Conservation (phyloP, 257 asterid genomes). For the Oldenlandia corymbosa region DNA sequence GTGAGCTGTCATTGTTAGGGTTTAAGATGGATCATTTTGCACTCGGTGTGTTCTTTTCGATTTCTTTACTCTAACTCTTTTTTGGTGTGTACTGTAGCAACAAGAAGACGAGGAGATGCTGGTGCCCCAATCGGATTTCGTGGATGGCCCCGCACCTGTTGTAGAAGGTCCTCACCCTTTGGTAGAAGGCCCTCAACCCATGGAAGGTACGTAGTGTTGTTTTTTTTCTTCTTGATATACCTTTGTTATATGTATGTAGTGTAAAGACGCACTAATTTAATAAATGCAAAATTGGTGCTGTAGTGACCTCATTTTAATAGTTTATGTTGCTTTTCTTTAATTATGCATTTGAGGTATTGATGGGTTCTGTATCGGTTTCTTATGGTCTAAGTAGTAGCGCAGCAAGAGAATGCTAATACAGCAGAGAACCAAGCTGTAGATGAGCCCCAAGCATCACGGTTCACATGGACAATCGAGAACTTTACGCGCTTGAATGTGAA, state of each 20-base stretch:
- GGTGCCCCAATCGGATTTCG: conserved; percentile 74
- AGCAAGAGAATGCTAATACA: conserved; percentile 59
- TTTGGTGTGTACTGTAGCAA: conserved; percentile 23
- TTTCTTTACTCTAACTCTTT: not conserved
- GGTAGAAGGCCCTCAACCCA: conserved; percentile 92
- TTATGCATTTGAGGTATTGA: not conserved
- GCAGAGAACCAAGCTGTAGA: conserved; percentile 78
- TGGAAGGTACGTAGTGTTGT: conserved; percentile 87
- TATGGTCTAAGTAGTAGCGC: conserved; percentile 32
- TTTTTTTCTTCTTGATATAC: conserved; percentile 1
- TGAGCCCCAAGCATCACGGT: conserved; percentile 83
- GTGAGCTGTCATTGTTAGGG: conserved; percentile 22
- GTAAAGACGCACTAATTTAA: not conserved
- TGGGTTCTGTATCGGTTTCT: conserved; percentile 1
- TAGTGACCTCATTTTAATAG: not conserved
- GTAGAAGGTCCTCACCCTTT: conserved; percentile 83
- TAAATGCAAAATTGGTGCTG: not conserved
- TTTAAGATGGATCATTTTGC: conserved; percentile 35
- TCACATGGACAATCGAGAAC: conserved; percentile 76
- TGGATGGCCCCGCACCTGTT: conserved; percentile 73
- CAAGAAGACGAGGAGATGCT: conserved; percentile 94
- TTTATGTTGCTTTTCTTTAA: not conserved
- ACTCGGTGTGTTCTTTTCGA: not conserved
- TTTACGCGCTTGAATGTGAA: conserved; percentile 61
- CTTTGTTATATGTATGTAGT: conserved; percentile 1